Base-by-base conservation (phyloP, 345 rosid genomes). In the Brassica cretica region DNA sequence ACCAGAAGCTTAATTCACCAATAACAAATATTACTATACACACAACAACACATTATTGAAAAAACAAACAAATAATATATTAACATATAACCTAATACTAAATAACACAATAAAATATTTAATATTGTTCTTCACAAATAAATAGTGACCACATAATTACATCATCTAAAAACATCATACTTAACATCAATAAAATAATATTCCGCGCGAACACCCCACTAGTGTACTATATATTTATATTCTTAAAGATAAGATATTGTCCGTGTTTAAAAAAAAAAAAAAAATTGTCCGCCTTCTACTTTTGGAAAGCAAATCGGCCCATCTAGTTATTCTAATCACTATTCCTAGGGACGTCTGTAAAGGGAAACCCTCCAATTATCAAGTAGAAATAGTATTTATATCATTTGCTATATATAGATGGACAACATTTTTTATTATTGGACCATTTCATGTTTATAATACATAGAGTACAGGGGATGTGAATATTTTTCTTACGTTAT, bases 251-350 rank as follows among this genome's bases (percentile, higher is more conserved):
- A 29, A 68, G 44, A 62, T 25, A 49, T 76, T 9, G 39, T 15
- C 56, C 32, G 15, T 27, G 30, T 27, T 27, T 27, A 0, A 25
- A 25, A 25, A 25, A 25, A 25, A 25, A 25, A 25, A 27, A 67
- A 27, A 68, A 16, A 49, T 70, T 6, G 30, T 16, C 58, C 46
- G 5, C 49, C 46, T 53, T 64, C 76, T 71, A 71, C 71, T 71
- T 77, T 77, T 55, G 56, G 66, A 71, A 77, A 71, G 80, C 58
- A 64, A 64, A 37, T 77, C 35, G 49, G 32, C 24, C 46, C 5
- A 0, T 64, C 63, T 24, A 8, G 5, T 53, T 64, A 64, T 71
- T 62, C 3, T 12, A 41, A 30, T 60, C 62, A 19, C 55, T n/a
- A 32, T 62, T 32, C 39, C 2, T 70, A 25, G 55, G 53, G 64